phyloP scores from a whole-genome alignment of 2,329 filamentous ascomycete genomes.

The Zasmidium angulare region DNA sequence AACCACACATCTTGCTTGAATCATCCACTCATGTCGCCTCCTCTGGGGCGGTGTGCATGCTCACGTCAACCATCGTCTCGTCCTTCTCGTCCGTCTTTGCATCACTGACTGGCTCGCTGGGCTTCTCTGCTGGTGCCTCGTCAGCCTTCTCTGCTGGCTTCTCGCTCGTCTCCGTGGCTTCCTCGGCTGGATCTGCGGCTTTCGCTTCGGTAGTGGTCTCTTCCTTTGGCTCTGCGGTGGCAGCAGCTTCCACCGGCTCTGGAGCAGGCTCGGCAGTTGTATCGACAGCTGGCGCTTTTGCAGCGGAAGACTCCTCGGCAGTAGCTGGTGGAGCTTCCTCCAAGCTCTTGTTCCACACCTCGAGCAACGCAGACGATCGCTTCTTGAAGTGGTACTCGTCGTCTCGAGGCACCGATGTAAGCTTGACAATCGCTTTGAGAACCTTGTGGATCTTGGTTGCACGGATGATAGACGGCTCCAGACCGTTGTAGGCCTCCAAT shows the following conservation, averaged over 20 bases:
- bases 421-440: slow-evolving; percentile 87
- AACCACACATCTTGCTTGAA: no score
- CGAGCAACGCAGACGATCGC: slow-evolving; percentile 75
- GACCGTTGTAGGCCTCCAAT: slow-evolving; percentile 75
- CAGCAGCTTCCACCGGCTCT: slow-evolving; percentile 5
- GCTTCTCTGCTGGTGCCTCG: background rate
- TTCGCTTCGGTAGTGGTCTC: slow-evolving; percentile 26
- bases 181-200: slow-evolving; percentile 22
- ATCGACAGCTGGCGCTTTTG: slow-evolving; percentile 19
- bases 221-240: slow-evolving; percentile 2
- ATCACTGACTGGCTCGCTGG: slow-evolving; percentile 13
- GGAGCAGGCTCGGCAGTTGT: slow-evolving; percentile 12
- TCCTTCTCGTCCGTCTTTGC: slow-evolving; percentile 9
- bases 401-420: slow-evolving; percentile 81
- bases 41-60: slow-evolving; percentile 12
- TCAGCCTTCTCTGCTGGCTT: slow-evolving; percentile 21
- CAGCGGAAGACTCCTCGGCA: slow-evolving; percentile 33
- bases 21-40: background rate
- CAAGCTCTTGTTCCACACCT: slow-evolving; percentile 84
- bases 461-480: slow-evolving; percentile 86
- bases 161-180: slow-evolving; percentile 20
- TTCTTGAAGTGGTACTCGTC: slow-evolving; percentile 87
- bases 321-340: slow-evolving; percentile 37
- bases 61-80: slow-evolving; percentile 2
- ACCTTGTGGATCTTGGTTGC: slow-evolving; percentile 98